These are phyloP conservation scores for Aphanomyces cochlioides DNA, from an alignment of 352 stramenopile genomes.

Conservation along the genomic window DNA sequence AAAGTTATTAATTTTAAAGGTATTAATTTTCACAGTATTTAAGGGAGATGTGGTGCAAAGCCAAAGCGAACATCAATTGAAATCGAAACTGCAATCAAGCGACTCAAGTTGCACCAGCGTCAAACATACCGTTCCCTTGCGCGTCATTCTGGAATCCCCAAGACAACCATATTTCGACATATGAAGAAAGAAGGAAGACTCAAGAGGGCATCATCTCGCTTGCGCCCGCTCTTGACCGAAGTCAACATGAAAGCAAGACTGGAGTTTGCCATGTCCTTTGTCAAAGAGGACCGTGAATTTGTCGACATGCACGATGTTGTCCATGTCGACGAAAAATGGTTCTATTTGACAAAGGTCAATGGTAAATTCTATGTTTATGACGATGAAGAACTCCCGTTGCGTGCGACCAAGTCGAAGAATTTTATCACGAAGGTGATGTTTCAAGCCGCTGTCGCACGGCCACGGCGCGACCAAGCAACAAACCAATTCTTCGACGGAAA, in stretches of 20 bases:
- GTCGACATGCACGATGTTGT: neutral
- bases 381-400: neutral
- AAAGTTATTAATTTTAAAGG: constrained; percentile 4
- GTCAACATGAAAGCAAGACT: neutral
- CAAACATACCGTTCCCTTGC: neutral
- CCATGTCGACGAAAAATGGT: neutral
- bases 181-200: neutral
- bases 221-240: neutral
- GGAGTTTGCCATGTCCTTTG: neutral
- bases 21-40: neutral
- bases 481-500: constrained; percentile 44
- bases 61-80: neutral
- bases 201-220: neutral
- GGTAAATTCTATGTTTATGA: neutral
- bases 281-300: neutral
- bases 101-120: neutral
- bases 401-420: constrained; percentile 20
- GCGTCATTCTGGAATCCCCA: neutral
- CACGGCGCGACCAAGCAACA: constrained; percentile 40
- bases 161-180: neutral
- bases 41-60: neutral
- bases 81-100: neutral
- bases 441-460: constrained; percentile 41
- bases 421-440: constrained; percentile 44
- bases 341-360: neutral